Evolutionary conservation across 2,329 filamentous ascomycete genomes (phyloP).

Genomic region (Stagonosporopsis tanaceti): DNA sequence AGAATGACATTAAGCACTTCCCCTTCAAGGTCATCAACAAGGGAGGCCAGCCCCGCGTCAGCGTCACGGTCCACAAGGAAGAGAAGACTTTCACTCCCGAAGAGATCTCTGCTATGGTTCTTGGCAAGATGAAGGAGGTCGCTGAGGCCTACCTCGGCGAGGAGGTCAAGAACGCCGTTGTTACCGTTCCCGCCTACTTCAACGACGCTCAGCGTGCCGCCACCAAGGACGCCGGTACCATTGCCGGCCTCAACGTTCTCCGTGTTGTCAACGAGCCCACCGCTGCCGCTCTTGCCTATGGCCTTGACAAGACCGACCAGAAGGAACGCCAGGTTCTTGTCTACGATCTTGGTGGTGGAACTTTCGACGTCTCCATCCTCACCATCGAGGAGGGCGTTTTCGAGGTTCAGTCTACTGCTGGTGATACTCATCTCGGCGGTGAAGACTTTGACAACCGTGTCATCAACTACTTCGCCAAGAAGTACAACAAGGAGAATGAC

Average conservation of each 20-base stretch:
- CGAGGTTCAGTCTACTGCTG: conserved; percentile 91
- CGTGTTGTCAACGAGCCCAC: conserved; percentile 97
- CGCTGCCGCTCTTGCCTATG: conserved; percentile 93
- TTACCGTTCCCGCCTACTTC: conserved; percentile 97
- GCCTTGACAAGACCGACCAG: conserved; percentile 63
- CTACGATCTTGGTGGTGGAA: conserved; percentile 55
- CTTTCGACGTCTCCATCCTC: conserved; percentile 69
- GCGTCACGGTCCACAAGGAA: conserved; percentile 72
- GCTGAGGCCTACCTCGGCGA: conserved; percentile 81
- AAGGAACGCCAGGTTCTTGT: conserved; percentile 52
- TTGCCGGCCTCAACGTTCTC: conserved; percentile 92
- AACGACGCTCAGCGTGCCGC: conserved; percentile 97
- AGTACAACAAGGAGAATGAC: conserved; percentile 97
- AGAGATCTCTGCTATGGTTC: conserved; percentile 81
- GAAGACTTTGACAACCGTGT: conserved; percentile 99
- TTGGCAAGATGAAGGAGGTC: conserved; percentile 75
- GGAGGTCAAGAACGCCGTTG: conserved; percentile 86
- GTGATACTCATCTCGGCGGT: conserved; percentile 97
- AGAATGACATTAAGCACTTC: conserved; percentile 97
- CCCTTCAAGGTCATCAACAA: conserved; percentile 93
- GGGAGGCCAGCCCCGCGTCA: conserved; percentile 86
- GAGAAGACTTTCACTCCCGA: conserved; percentile 80
- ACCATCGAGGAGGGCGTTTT: conserved; percentile 91
- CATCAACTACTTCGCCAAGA: conserved; percentile 95
- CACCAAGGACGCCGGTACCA: conserved; percentile 92